phyloP scores from a whole-genome alignment of 2,329 filamentous ascomycete species.

The Penicillium psychrosexuale region DNA sequence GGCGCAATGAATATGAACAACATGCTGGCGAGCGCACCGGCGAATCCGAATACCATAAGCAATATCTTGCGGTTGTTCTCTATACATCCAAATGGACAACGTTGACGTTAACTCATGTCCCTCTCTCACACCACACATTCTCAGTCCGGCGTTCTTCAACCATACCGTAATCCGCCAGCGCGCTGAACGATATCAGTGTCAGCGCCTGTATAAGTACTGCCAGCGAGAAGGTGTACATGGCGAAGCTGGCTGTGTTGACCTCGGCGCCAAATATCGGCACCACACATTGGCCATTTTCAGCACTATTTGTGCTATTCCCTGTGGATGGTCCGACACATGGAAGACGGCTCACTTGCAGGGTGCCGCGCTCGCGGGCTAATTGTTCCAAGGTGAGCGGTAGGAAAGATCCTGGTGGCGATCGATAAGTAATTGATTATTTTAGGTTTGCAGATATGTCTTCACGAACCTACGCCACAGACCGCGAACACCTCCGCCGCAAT shows the following conservation, averaged over 20 bases:
- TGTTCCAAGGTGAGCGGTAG: conserved; percentile 89
- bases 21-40: conserved; percentile 79
- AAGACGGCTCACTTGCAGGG: conserved; percentile 55
- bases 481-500: conserved; percentile 96
- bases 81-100: conserved; percentile 9
- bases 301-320: conserved; percentile 17
- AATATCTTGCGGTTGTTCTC: conserved; percentile 70
- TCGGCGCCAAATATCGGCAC: conserved; percentile 32
- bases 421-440: background rate
- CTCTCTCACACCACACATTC: background rate
- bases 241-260: conserved; percentile 41
- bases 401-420: conserved; percentile 65
- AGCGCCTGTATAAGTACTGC: conserved; percentile 83
- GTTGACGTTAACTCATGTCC: conserved; percentile 4
- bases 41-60: conserved; percentile 73
- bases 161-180: conserved; percentile 74
- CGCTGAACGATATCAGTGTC: conserved; percentile 68
- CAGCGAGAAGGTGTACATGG: conserved; percentile 72
- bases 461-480: conserved; percentile 69
- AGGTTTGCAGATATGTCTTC: background rate
- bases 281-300: conserved; percentile 30
- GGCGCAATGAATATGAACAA: conserved; percentile 75
- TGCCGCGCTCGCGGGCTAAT: conserved; percentile 84
- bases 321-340: conserved; percentile 33
- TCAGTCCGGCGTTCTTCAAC: conserved; percentile 27